Conservation (phyloP, 306 rosid species). For the Vachellia pachyceras region DNA sequence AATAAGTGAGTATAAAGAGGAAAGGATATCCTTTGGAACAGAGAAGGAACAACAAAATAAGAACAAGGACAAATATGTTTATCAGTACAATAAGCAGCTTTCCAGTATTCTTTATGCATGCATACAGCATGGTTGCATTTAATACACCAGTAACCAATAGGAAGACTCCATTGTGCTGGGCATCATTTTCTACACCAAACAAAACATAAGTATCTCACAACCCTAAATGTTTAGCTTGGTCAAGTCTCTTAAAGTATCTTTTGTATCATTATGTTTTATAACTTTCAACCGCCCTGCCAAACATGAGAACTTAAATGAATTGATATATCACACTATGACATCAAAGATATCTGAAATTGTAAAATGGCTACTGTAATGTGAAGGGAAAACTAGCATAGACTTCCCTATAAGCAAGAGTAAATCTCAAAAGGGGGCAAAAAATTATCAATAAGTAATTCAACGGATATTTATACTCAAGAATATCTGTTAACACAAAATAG, state of each 20-base stretch:
- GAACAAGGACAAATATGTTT: background rate
- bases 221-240: background rate
- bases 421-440: constrained; percentile 18
- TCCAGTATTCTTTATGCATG: constrained; percentile 10
- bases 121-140: background rate
- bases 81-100: constrained; percentile 22
- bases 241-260: too few species aligned
- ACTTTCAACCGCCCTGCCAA: background rate
- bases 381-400: background rate
- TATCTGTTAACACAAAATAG: constrained; percentile 14
- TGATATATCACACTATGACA: background rate
- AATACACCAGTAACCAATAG: background rate
- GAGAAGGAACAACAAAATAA: constrained; percentile 12
- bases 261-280: too few species aligned
- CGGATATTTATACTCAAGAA: constrained; percentile 25
- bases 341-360: background rate
- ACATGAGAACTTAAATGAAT: background rate
- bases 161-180: constrained; percentile 4
- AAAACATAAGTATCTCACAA: background rate
- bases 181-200: background rate
- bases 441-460: constrained; percentile 17
- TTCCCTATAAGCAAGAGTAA: constrained; percentile 11
- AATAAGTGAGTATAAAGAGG: background rate
- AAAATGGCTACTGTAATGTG: background rate
- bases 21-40: background rate